Evolutionary conservation across 805 yeast species (phyloP).

Genomic region (Candida parachauliodes): DNA sequence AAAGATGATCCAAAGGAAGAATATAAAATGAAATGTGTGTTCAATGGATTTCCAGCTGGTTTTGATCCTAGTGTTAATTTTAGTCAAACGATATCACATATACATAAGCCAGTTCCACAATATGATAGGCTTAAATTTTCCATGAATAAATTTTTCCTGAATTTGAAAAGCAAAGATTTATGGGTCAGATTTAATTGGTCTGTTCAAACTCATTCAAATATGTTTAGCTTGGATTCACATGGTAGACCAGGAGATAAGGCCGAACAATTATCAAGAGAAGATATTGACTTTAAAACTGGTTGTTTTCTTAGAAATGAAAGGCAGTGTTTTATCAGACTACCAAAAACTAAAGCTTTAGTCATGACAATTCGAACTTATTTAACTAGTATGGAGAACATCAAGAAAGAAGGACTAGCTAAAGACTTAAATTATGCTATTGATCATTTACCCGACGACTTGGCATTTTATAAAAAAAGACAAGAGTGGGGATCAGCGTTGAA

Average conservation of each 20-base stretch:
- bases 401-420: slow-evolving; percentile 28
- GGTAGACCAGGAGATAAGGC: slow-evolving; percentile 27
- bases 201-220: slow-evolving; percentile 53
- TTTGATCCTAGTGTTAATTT: slow-evolving; percentile 59
- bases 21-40: slow-evolving; percentile 54
- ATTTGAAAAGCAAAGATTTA: slow-evolving; percentile 48
- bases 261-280: slow-evolving; percentile 18
- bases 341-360: slow-evolving; percentile 29
- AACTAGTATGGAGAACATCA: slow-evolving; percentile 26
- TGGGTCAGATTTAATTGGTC: slow-evolving; percentile 71
- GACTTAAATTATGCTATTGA: slow-evolving; percentile 33
- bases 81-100: slow-evolving; percentile 50
- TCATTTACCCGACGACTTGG: slow-evolving; percentile 34
- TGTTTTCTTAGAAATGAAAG: slow-evolving; percentile 35
- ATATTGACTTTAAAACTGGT: slow-evolving; percentile 32
- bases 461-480: slow-evolving; percentile 32
- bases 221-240: slow-evolving; percentile 28
- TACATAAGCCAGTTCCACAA: slow-evolving; percentile 73
- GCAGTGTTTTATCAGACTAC: slow-evolving; percentile 34
- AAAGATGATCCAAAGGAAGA: slow-evolving; percentile 43
- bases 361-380: slow-evolving; percentile 38
- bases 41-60: slow-evolving; percentile 68
- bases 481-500: slow-evolving; percentile 40
- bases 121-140: slow-evolving; percentile 55
- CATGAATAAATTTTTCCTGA: slow-evolving; percentile 65